Evolutionary conservation across 2,329 filamentous ascomycete genomes (phyloP), one percentile per base, ranked within the genome.

Genomic region (Simplicillium sp.): DNA sequence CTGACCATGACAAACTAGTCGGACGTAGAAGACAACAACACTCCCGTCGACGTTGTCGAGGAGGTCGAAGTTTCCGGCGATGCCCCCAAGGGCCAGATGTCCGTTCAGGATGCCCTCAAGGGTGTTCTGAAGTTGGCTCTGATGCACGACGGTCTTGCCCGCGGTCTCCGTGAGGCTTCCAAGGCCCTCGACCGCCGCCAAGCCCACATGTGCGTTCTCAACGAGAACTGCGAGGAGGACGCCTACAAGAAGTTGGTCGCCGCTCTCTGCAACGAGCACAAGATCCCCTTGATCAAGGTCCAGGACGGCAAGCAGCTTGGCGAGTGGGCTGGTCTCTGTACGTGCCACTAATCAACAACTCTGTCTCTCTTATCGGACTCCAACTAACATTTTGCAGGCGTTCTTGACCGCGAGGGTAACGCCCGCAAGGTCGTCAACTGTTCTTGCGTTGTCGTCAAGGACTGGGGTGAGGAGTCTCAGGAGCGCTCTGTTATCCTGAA

Each of bases 171-270:
- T 59, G 92, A 98, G 76, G 92, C 92, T 53, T 88, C 84, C 76
- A 98, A 98, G 81, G 90, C 92, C 52, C 87, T 98, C 62, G 92
- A 98, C 74, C 84, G 92, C 65, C 88, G 92, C 65, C 87, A 98
- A 77, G 92, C 92, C 47, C 92, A 98, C 78, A 97, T 98, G 89
- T 98, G 92, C 70, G 92, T 98, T 57, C 83, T 98, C 61, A 98
- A 98, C 82, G 92, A 98, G 82, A 84, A 85, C 56, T 98, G 92
- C 79, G 92, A 98, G 78, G 92, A 98, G 82, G 92, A 98, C 74
- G 90, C 92, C 56, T 98, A 98, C 82, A 98, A 98, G 88, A 98
- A 98, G 85, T 82, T 98, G 54, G 90, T 98, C 60, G 86, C 97
- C 57, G 92, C 92, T 50, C 85, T 98, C 48, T 98, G 92, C 86